phyloP scores from a whole-genome alignment of 495 filamentous ascomycete species.

The Aspergillus asperescens region DNA sequence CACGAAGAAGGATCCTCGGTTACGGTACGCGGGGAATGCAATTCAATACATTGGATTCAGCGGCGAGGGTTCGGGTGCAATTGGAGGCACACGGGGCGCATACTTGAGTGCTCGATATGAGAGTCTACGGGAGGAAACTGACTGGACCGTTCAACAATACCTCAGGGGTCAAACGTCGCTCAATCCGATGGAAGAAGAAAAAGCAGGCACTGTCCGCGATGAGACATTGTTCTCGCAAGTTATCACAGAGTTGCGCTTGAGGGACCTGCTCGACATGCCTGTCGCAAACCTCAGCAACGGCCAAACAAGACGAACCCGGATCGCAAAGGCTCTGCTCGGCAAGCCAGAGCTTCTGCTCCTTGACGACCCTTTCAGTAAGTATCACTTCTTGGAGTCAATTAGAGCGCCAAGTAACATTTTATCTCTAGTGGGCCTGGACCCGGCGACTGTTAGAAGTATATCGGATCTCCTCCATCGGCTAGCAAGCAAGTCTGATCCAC shows the following conservation, averaged over 20 bases:
- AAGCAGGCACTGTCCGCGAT: slow-evolving; percentile 41
- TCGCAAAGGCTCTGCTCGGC: slow-evolving; percentile 76
- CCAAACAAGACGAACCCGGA: slow-evolving; percentile 78
- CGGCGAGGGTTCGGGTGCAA: slow-evolving; percentile 52
- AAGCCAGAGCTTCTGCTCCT: slow-evolving; percentile 77
- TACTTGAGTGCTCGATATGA: slow-evolving; percentile 94
- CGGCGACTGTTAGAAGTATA: slow-evolving; percentile 62
- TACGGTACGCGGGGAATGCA: slow-evolving; percentile 56
- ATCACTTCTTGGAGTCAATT: not conserved
- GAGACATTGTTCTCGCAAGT: slow-evolving; percentile 51
- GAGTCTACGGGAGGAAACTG: slow-evolving; percentile 74
- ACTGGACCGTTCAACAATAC: slow-evolving; percentile 77
- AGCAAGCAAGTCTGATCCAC: slow-evolving; percentile 57
- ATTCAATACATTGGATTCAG: slow-evolving; percentile 80
- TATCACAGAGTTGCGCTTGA: slow-evolving; percentile 59
- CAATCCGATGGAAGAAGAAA: slow-evolving; percentile 58
- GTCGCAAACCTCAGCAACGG: slow-evolving; percentile 89
- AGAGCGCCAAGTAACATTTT: not conserved
- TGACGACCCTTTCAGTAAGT: slow-evolving; percentile 86
- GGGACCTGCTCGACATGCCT: slow-evolving; percentile 64
- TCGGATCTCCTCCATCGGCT: slow-evolving; percentile 63
- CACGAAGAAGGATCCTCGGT: slow-evolving; percentile 43
- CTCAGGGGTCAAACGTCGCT: slow-evolving; percentile 70
- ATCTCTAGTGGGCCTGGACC: slow-evolving; percentile 74
- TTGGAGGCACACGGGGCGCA: slow-evolving; percentile 57